phyloP scores from a whole-genome alignment of 176 grass and related monocot genomes.

The Elaeis guineensis region DNA sequence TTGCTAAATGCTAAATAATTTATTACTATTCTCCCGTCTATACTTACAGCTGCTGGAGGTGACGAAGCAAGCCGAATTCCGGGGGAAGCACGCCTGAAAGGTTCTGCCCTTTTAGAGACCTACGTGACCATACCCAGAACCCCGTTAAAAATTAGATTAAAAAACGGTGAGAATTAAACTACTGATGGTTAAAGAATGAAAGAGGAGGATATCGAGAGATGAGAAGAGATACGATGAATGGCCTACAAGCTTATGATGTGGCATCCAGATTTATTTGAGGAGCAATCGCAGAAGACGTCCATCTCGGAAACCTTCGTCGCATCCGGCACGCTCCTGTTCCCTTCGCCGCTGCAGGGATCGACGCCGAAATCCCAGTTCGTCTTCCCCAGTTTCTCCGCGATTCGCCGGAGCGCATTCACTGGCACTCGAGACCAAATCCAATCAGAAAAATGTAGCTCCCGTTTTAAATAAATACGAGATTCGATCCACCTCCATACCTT shows the following conservation, averaged over 20 bases:
- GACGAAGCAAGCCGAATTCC: slow-evolving; percentile 48
- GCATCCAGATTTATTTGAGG: slow-evolving; percentile 51
- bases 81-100: slow-evolving; percentile 51
- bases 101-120: slow-evolving; percentile 48
- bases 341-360: slow-evolving; percentile 30
- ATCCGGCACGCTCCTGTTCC: slow-evolving; percentile 17
- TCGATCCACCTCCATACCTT: too few relatives aligned
- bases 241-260: slow-evolving; percentile 48
- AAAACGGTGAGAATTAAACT: neutral
- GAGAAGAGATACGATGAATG: neutral
- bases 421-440: neutral
- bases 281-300: slow-evolving; percentile 52
- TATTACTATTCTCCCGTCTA: neutral
- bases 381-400: slow-evolving; percentile 29
- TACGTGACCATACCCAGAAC: slow-evolving; percentile 13
- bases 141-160: neutral
- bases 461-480: too few relatives aligned
- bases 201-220: neutral
- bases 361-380: slow-evolving; percentile 54
- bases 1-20: too few relatives aligned
- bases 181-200: neutral
- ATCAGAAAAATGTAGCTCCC: too few relatives aligned
- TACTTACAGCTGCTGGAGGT: slow-evolving; percentile 72
- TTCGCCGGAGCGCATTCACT: slow-evolving; percentile 36
- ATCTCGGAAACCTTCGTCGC: slow-evolving; percentile 5